These are phyloP conservation scores for Alnus glutinosa DNA, from an alignment of 306 rosid genomes.

Conservation along the genomic window DNA sequence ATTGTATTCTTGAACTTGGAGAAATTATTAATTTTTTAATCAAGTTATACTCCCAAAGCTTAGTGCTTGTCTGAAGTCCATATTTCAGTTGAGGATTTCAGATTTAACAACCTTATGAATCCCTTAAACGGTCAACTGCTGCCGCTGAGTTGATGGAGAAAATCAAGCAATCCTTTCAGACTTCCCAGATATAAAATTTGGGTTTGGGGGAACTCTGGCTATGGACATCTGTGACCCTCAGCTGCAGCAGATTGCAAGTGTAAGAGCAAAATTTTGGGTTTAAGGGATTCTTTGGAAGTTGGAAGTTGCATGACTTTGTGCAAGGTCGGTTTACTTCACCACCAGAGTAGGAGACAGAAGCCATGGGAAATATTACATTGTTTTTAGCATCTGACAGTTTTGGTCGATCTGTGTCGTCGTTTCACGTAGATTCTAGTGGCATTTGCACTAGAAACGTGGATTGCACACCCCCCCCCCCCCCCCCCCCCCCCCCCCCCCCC, in stretches of 20 bases:
- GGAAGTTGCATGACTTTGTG: background rate
- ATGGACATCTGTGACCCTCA: background rate
- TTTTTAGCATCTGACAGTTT: background rate
- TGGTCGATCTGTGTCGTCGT: background rate
- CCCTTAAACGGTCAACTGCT: background rate
- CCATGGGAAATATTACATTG: background rate
- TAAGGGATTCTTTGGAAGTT: background rate
- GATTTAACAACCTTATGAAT: background rate
- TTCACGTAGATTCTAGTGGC: background rate
- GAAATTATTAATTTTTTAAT: background rate
- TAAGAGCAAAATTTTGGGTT: background rate
- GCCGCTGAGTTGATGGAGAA: background rate
- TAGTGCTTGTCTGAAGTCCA: background rate
- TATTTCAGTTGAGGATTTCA: constrained; percentile 3
- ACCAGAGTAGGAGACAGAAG: background rate
- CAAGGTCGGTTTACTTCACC: background rate
- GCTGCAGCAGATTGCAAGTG: background rate
- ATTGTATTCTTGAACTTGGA: background rate
- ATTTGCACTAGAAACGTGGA: background rate
- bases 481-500: too few species aligned
- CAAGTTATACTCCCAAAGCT: background rate
- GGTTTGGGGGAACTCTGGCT: background rate
- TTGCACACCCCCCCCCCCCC: too few species aligned
- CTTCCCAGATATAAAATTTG: background rate
- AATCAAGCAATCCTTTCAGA: background rate